Base-by-base conservation (phyloP, 1,284 basidiomycete species). In the Mixia osmundae region DNA sequence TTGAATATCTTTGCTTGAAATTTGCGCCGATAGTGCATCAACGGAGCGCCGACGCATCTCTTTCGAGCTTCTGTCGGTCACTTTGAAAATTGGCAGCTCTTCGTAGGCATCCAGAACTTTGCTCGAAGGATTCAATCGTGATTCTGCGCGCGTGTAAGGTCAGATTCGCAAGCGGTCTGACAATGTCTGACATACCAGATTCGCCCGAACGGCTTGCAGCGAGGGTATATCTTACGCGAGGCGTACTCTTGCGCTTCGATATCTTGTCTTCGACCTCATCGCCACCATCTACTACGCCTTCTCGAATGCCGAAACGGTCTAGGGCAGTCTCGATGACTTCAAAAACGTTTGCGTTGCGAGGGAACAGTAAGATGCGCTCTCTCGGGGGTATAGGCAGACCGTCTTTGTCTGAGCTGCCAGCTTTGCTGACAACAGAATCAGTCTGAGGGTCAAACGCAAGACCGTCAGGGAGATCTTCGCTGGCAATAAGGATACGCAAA, bases 201-300 rank as follows among this genome's bases (percentile, higher is more conserved):
- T 68, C 67, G 40, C 65, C 65, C 14, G 35, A 31, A 2, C 62
- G 49, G 46, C 64, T 61, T 15, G 71, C 65, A 11, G 66, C 64
- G 33, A 95, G 59, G 12, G 68, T 68, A 54, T 94, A 95, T 33
- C 80, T 66, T 28, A 89, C 76, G 32, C 78, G 66, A 3, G 68
- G 58, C 14, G 67, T 64, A 54, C 79, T 87, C 42, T 74, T 65
- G 38, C 82, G 63, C 56, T 82, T 79, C 10, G 70, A 66, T 28
- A 72, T 59, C 54, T 87, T 83, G 51, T 89, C 83, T 55, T 95
- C 89, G 1, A 95, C 70, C 50, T 94, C 87, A 54, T 97, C 89
- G 1, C 87, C 87, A 2, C 89, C 89, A 53, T 95, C 85, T 1
- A 94, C 87, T 2, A 97, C 82, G 14, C 85, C 89, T 28, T 94